Evolutionary conservation across 2,329 filamentous ascomycete species (phyloP), one percentile per base, ranked within the genome.

Genomic region (Hymenoscyphus salicellus): DNA sequence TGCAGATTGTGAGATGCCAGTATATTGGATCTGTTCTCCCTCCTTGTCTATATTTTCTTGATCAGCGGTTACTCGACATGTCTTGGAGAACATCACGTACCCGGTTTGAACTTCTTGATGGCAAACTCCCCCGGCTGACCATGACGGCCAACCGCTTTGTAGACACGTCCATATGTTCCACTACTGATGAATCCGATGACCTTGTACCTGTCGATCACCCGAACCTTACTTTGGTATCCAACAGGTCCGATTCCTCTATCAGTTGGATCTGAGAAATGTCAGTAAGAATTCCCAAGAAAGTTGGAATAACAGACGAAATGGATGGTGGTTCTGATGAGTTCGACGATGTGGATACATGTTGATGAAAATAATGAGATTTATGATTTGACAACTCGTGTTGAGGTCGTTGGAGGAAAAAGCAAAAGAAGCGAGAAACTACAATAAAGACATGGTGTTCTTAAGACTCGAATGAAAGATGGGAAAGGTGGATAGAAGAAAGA

Each of bases 131-230:
- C 91, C 60, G 86, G 79, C 76, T 88, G 81, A 72, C 88, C 86
- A 80, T 90, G 84, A 69, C 89, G 88, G 72, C 91, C 88, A 55
- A 92, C 82, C 20, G 95, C 95, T 77, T 99, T 99, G 85, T 98
- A 99, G 7, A 99, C 95, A 36, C 95, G 89, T 41, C 95, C 95
- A 85, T 99, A 99, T 17, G 95, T 99, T 57, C 95, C 95, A 72
- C 92, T 97, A 76, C 92, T 97, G 73, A 99, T 99, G 82, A 99
- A 99, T 55, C 95, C 95, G 63, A 99, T 89, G 72, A 99, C 95
- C 72, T 95, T 93, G 79, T 98, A 99, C 71, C 91, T 90, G 78
- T 98, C 94, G 66, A 90, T 89, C 64, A 98, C 92, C 68, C 92
- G 89, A 68, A 95, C 91, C 78, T 97, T 97, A 76, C 86, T 86